Base-by-base conservation (phyloP, 495 filamentous ascomycete genomes). In the Aspergillus asperescens region DNA sequence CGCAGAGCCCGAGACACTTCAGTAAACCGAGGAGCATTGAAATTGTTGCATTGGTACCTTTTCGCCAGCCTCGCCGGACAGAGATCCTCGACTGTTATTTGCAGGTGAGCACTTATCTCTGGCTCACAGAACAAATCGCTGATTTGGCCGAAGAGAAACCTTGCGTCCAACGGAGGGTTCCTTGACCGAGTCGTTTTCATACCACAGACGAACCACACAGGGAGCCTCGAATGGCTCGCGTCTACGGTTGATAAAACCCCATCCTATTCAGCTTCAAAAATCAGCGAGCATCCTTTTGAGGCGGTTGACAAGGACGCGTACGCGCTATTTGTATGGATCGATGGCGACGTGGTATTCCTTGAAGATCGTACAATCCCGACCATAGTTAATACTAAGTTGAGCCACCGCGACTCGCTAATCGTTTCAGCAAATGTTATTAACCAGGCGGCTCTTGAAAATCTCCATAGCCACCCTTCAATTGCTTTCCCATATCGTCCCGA, bases 351-450 rank as follows among this genome's bases (percentile, higher is more conserved):
- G 38, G 71, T 80, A 13, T 82, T 72, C 49, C 55, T 82, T 12
- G 77, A 80, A 44, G 77, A 79, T 35, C 66, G 75, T 47, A 67
- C 77, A 34, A 80, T 82, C 35, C 69, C 77, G 1, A 71, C 72
- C 7, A 63, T 82, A 1, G 68, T 81, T 20, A 75, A 77, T 37
- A 79, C 77, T n/a, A 70, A 73, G 45, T 57, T 78, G 22, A 68
- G 76, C 6, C 63, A 76, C 27, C 76, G 75, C 7, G 65, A 72
- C 38, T 66, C 71, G 1, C 63, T 70, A 39, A 69, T 77, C 35
- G 66, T 81, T 0, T 78, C 77, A 1, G 78, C 77, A 18, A 82
- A 82, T 54, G 63, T 80, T 18, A 65, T 80, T 50, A 80, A 80
- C 20, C 60, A 72, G 46, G 65, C 57, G 23, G 61, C 62, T 1